These are phyloP conservation scores for Coemansia sp. DNA, from an alignment of 192 early-diverging fungal species.

Conservation along the genomic window DNA sequence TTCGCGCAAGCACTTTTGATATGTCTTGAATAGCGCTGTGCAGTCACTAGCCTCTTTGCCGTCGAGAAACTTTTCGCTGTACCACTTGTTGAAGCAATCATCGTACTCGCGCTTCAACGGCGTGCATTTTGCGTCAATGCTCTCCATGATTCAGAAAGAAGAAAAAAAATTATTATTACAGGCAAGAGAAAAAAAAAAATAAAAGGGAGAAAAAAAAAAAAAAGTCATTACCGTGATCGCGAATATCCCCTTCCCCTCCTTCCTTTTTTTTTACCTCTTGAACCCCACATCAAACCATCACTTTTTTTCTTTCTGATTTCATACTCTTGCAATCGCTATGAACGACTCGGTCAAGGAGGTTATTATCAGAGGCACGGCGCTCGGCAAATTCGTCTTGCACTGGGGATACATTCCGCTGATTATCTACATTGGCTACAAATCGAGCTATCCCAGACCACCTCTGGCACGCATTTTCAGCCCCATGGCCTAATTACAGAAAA, in stretches of 20 bases:
- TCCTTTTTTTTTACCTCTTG: background rate
- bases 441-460: constrained; percentile 46
- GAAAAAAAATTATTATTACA: background rate
- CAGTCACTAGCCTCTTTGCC: constrained; percentile 81
- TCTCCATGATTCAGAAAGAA: constrained; percentile 41
- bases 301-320: constrained; percentile 5
- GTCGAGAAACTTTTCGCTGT: constrained; percentile 92
- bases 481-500: constrained; percentile 42
- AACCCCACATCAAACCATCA: background rate
- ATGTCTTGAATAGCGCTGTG: constrained; percentile 81
- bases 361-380: constrained; percentile 38
- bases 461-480: constrained; percentile 56
- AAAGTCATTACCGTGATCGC: background rate
- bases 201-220: too few relatives aligned
- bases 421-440: constrained; percentile 49
- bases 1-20: constrained; percentile 77
- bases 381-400: constrained; percentile 46
- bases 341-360: constrained; percentile 53
- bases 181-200: background rate
- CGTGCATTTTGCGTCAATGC: constrained; percentile 71
- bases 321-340: constrained; percentile 16
- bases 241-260: background rate
- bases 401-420: constrained; percentile 57
- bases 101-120: constrained; percentile 87
- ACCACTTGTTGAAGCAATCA: constrained; percentile 94